Evolutionary conservation across 1,139 yeast species (phyloP).

Genomic region (Saccharomyces hybrid): DNA sequence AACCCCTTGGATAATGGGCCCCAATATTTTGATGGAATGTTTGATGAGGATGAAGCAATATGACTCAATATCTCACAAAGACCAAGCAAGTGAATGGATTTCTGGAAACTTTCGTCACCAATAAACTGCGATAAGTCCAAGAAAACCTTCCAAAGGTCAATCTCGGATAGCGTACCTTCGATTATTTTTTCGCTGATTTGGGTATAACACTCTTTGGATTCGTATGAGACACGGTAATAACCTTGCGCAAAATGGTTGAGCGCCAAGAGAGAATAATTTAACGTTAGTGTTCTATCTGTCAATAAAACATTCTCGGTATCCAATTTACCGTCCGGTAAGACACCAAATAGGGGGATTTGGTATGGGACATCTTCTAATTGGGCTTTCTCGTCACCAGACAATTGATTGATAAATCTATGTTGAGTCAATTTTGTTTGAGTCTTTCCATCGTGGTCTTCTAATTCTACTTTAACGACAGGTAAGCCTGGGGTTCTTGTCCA

Average conservation of each 20-base stretch:
- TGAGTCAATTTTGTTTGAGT: conserved; percentile 39
- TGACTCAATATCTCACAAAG: conserved; percentile 18
- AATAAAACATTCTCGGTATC: conserved; percentile 37
- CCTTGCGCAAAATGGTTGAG: conserved; percentile 45
- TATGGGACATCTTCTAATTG: conserved; percentile 30
- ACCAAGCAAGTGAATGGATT: conserved; percentile 24
- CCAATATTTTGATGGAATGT: conserved; percentile 16
- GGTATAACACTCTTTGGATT: conserved; percentile 25
- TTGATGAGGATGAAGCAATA: conserved; percentile 15
- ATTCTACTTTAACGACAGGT: conserved; percentile 44
- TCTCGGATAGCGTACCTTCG: conserved; percentile 22
- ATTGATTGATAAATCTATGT: conserved; percentile 38
- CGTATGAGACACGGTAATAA: conserved; percentile 38
- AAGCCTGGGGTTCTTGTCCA: conserved; percentile 55
- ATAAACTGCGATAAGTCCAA: conserved; percentile 29
- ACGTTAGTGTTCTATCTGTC: conserved; percentile 40
- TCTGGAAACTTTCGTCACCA: conserved; percentile 25
- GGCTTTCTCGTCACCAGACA: conserved; percentile 9
- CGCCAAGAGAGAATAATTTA: conserved; percentile 29
- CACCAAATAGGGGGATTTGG: conserved; percentile 45
- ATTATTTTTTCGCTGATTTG: conserved; percentile 26
- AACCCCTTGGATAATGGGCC: conserved; percentile 24
- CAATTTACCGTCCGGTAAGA: conserved; percentile 34
- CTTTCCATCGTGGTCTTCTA: conserved; percentile 25
- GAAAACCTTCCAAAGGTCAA: conserved; percentile 29